Conservation (phyloP, 108 stramenopile species). For the Tribonema minus region DNA sequence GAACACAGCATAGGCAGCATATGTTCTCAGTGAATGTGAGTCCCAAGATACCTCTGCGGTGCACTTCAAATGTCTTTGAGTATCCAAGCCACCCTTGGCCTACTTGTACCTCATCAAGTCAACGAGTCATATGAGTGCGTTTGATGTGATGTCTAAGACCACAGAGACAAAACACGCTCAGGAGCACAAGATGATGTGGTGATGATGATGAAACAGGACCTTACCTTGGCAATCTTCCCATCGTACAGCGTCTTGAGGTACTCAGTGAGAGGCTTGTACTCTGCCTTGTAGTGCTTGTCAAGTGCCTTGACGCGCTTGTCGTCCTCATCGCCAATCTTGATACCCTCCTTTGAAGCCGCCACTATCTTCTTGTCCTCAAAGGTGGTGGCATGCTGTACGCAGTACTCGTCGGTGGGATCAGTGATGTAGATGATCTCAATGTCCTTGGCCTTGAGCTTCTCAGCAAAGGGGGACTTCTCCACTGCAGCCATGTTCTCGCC, state of each 20-base stretch:
- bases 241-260: conserved; percentile 87
- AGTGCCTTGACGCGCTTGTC: conserved; percentile 82
- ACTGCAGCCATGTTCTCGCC: conserved; percentile 72
- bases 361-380: conserved; percentile 72
- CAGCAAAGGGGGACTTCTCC: conserved; percentile 84
- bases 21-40: too few species aligned
- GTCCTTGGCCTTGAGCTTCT: conserved; percentile 78
- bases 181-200: too few species aligned
- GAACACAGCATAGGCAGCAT: too few species aligned
- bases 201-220: too few species aligned
- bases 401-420: conserved; percentile 92
- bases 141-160: too few species aligned
- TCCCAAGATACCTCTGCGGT: too few species aligned
- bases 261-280: conserved; percentile 89
- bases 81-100: too few species aligned
- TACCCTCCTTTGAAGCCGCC: conserved; percentile 84
- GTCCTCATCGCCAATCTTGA: conserved; percentile 96
- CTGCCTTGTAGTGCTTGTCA: conserved; percentile 84
- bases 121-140: too few species aligned
- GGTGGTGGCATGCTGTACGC: conserved; percentile 63
- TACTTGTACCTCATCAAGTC: too few species aligned
- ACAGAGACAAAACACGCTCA: too few species aligned
- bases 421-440: conserved; percentile 91
- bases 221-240: too few species aligned
- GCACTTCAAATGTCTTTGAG: too few species aligned